Base-by-base conservation (phyloP, 495 filamentous ascomycete species). In the Penicillium paradoxum region DNA sequence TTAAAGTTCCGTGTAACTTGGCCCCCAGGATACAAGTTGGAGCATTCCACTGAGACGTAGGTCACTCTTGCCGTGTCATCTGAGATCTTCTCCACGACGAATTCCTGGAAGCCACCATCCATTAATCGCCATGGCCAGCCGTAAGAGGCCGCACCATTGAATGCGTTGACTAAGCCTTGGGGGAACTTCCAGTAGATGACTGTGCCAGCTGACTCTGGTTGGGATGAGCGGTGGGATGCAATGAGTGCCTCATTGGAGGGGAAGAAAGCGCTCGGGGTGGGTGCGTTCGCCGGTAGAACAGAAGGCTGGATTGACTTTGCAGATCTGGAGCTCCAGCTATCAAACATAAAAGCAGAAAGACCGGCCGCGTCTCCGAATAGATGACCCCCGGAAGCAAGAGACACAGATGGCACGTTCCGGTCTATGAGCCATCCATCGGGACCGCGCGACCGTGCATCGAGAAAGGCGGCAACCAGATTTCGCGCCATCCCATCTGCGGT, bases 21-120 rank as follows among this genome's bases (percentile, higher is more conserved):
- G 15, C 15, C 34, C 14, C 34, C 15, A 45, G 56, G 56, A 50
- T 54, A 34, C 6, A 58, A 13, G 40, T 54, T 18, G 5, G 21
- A 45, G 44, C 51, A 58, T 33, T 54, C 51, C 18, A 58, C 21
- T 0, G 39, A 32, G 19, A 58, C 32, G 15, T 54, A 58, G 7
- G 56, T 54, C 17, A 58, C 38, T 32, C 46, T 54, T 13, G 56
- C 51, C 14, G 38, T 58, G 4, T 51, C 51, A 4, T 54, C 40
- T 19, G 56, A 54, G 13, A 44, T 41, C 25, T 36, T 46, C 24
- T 58, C 56, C 1, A 58, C 56, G 13, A 58, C 45, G 14, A 46
- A 58, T 33, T 58, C 56, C 46, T 58, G 56, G 15, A 44, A 54
- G 6, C 51, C 56, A 10, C 56, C 56, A n/a, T 58, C 46, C 51